Conservation (phyloP, 208 protist species). For the Acanthamoeba healyi region DNA sequence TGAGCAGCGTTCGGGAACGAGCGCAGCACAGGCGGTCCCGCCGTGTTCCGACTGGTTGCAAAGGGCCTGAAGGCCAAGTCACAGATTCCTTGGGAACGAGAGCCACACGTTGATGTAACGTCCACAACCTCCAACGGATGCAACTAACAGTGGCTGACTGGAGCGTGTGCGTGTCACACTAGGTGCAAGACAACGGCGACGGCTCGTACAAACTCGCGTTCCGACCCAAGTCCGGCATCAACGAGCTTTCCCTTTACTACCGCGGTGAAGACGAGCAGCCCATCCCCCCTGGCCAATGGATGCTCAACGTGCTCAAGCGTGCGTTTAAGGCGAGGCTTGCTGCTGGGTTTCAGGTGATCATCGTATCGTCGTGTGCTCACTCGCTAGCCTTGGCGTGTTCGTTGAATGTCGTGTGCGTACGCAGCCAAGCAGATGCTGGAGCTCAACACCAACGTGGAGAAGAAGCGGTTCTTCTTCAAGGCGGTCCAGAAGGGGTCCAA, state of each 20-base stretch:
- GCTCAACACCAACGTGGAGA: neutral
- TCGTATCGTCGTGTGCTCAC: too few species aligned
- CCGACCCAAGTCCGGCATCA: neutral
- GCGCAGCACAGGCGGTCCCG: neutral
- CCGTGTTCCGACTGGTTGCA: neutral
- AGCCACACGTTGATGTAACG: neutral
- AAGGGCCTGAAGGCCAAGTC: neutral
- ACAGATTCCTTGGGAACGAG: neutral
- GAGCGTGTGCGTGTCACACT: neutral
- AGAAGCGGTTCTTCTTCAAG: slow-evolving; percentile 33
- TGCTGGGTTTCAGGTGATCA: too few species aligned
- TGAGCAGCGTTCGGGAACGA: neutral
- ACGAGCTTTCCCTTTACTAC: neutral
- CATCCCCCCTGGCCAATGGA: neutral
- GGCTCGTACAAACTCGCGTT: neutral
- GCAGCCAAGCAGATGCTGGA: neutral
- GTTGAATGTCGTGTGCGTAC: too few species aligned
- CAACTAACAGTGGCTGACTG: too few species aligned
- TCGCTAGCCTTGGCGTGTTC: too few species aligned
- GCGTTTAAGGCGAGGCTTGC: neutral
- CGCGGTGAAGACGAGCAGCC: neutral
- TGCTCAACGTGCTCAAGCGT: neutral
- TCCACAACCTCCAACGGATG: neutral
- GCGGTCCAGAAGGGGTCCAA: neutral
- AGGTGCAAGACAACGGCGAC: neutral